Evolutionary conservation across 1,139 yeast species (phyloP), one percentile per base, ranked within the genome.

Genomic region (Saccharomycopsis hybrid): DNA sequence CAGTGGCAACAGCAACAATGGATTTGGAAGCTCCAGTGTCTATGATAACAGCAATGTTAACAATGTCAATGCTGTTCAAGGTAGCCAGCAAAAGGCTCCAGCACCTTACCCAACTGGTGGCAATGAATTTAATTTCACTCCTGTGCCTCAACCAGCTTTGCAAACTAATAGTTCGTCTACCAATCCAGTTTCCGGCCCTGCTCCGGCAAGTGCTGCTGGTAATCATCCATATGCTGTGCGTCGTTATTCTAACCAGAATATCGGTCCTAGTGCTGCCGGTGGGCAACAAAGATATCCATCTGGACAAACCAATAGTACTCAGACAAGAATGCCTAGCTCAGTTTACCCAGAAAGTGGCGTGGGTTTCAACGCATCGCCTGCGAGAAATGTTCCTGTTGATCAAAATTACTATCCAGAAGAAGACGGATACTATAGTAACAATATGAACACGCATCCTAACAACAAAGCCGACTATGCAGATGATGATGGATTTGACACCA

Each of bases 401-500:
- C 7, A 30, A 8, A 31, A 43, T 18, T 28, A 28, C 11, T 13
- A 33, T 36, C 7, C 11, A 5, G 47, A 48, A 9, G 30, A 40
- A 4, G 51, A 48, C 25, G 48, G 44, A 4, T 41, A 49, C 13
- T 49, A 45, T 37, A 11, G 35, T 11, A 31, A 7, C 11, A 36
- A 36, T 36, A n/a, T n/a, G n/a, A n/a, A n/a, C n/a, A 13, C 18
- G 5, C 18, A 9, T 36, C 35, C 35, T 7, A 36, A 36, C 39
- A 36, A 24, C 7, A 8, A 36, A 9, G 39, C n/a, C 24, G 47
- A 49, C 7, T n/a, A n/a, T n/a, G n/a, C n/a, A n/a, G 52, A 48
- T 3, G n/a, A n/a, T n/a, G 56, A 54, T 9, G 52, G 48, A 30
- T 47, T 53, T 2, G 59, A 56, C 18, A 54, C 54, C 27, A 55